phyloP scores from a whole-genome alignment of 495 filamentous ascomycete genomes.

The Saxophila tyrrhenica region DNA sequence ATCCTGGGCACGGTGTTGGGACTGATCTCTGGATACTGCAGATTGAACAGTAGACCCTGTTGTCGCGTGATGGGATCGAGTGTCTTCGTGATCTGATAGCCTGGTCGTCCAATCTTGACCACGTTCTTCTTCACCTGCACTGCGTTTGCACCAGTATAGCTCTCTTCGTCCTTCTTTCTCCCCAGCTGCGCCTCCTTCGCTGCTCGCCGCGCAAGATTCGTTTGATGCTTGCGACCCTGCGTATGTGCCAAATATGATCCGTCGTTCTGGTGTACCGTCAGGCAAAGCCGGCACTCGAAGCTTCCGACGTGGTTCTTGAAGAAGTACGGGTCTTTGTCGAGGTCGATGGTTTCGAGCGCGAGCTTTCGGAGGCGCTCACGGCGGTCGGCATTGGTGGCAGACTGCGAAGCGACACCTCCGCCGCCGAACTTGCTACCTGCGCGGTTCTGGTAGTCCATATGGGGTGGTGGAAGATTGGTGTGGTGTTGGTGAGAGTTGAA shows the following conservation, averaged over 20 bases:
- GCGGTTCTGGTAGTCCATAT: constrained; percentile 57
- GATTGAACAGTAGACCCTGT: constrained; percentile 81
- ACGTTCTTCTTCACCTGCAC: constrained; percentile 67
- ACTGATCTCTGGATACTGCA: constrained; percentile 89
- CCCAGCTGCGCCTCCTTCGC: constrained; percentile 89
- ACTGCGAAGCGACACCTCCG: constrained; percentile 88
- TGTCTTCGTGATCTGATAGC: constrained; percentile 96
- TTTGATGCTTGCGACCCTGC: constrained; percentile 97
- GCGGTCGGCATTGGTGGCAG: constrained; percentile 88
- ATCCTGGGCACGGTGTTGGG: constrained; percentile 66
- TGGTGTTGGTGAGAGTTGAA: neutral
- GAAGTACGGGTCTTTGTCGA: constrained; percentile 99
- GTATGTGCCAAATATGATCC: constrained; percentile 98
- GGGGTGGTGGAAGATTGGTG: neutral
- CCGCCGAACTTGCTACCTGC: constrained; percentile 97
- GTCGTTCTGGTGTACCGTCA: constrained; percentile 99
- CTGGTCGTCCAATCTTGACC: constrained; percentile 95
- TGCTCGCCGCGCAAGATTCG: constrained; percentile 92
- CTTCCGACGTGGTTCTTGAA: constrained; percentile 99
- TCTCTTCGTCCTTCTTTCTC: constrained; percentile 55
- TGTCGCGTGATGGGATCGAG: constrained; percentile 84
- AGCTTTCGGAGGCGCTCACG: constrained; percentile 95
- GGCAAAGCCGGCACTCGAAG: constrained; percentile 94
- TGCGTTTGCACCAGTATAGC: constrained; percentile 47
- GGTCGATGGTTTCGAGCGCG: constrained; percentile 95